Evolutionary conservation across 1,139 yeast genomes (phyloP), one percentile per base, ranked within the genome.

Genomic region (Ashbya aceris): DNA sequence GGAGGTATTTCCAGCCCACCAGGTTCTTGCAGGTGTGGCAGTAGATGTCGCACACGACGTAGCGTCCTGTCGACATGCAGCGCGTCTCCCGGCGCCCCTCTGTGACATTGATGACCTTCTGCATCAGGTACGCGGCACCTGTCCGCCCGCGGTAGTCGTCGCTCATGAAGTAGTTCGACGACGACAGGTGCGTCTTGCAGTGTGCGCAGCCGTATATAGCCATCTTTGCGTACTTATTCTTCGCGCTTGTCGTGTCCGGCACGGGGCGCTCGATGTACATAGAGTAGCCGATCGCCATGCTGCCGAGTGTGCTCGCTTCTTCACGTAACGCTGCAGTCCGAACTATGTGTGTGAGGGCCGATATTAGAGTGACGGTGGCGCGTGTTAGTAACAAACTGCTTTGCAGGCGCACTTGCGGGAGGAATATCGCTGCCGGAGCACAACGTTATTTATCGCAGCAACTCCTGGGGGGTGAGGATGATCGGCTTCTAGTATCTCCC

Each of bases 1-100:
- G 55, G 38, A 67, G 49, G 45, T 70, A 70, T 46, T 65, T 66
- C 74, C 74, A 70, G 7, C 74, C 74, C 9, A 70, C 60, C 17
- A 62, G 45, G 17, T 55, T 56, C 38, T 61, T 58, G 49, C 74
- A 70, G 52, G 69, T 69, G 45, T 65, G 70, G 49, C 74, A 70
- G 40, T 50, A 49, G 33, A 68, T 61, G 48, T 68, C 70, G 41
- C 70, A 60, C 4, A 69, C 72, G 1, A 63, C 49, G 45, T 69
- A 70, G 14, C 56, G 53, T 1, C 74, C 74, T 3, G 73, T 67
- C 7, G 65, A 58, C 74, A 70, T 70, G 28, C 60, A 58, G 11
- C 71, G 58, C 4, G 56, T 54, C 45, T 62, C 65, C 8, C 55
- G 49, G 17, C 54, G 54, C 0, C 67, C 68, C 30, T 59, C 60